Evolutionary conservation across 345 rosid genomes (phyloP).

Genomic region (Eucalyptus tenuipes): DNA sequence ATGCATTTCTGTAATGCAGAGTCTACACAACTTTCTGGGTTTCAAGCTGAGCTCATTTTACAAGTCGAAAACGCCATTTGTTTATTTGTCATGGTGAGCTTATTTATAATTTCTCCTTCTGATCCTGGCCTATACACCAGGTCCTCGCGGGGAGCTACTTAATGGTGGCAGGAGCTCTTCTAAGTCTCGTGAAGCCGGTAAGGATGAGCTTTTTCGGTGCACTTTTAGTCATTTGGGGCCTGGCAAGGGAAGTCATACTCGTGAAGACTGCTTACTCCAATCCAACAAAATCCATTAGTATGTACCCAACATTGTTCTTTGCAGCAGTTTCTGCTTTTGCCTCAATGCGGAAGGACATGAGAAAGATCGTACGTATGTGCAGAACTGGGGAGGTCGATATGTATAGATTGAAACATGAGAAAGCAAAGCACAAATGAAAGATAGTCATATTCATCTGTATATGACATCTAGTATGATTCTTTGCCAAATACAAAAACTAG

Average conservation of each 20-base stretch:
- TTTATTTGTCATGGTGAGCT: neutral
- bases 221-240: slow-evolving; percentile 56
- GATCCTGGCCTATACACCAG: slow-evolving; percentile 5
- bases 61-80: neutral
- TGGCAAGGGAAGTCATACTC: slow-evolving; percentile 24
- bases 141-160: slow-evolving; percentile 73
- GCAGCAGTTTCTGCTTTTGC: slow-evolving; percentile 43
- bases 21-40: neutral
- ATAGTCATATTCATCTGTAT: neutral
- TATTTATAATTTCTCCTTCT: neutral
- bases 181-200: slow-evolving; percentile 29
- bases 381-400: neutral
- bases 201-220: slow-evolving; percentile 58
- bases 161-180: slow-evolving; percentile 56
- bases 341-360: slow-evolving; percentile 52
- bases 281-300: neutral
- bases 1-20: neutral
- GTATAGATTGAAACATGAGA: neutral
- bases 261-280: neutral
- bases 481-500: neutral
- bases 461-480: neutral
- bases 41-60: neutral
- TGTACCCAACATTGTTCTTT: slow-evolving; percentile 33
- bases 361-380: slow-evolving; percentile 32
- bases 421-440: neutral